Conservation (phyloP, 2,329 filamentous ascomycete species). For the Zymoseptoria crescenta region DNA sequence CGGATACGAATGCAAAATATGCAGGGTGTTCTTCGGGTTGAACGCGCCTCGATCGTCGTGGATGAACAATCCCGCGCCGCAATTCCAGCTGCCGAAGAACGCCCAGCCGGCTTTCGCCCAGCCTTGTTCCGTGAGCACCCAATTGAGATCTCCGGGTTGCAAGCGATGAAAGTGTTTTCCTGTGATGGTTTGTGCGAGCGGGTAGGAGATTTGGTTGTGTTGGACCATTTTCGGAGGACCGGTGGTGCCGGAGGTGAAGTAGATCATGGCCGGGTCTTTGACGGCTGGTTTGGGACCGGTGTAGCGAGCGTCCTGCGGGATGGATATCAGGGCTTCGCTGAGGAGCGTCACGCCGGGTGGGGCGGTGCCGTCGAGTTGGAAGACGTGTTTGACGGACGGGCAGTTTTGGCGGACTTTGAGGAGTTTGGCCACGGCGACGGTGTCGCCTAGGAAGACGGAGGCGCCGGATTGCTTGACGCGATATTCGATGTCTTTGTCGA, state of each 20-base stretch:
- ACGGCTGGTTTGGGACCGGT: conserved; percentile 19
- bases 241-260: conserved; percentile 37
- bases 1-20: conserved; percentile 31
- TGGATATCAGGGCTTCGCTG: conserved; percentile 18
- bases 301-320: conserved; percentile 21
- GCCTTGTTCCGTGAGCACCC: conserved; percentile 37
- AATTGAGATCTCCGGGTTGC: conserved; percentile 31
- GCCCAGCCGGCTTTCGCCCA: conserved; percentile 39
- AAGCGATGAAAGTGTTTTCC: conserved; percentile 34
- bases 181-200: conserved; percentile 34
- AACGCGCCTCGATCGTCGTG: conserved; percentile 34
- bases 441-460: conserved; percentile 34
- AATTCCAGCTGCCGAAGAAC: conserved; percentile 35
- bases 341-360: conserved; percentile 23
- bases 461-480: conserved; percentile 29
- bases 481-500: conserved; percentile 35
- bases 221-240: conserved; percentile 37
- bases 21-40: conserved; percentile 24
- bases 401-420: conserved; percentile 27
- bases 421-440: conserved; percentile 29
- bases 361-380: conserved; percentile 25
- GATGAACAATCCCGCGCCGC: conserved; percentile 35
- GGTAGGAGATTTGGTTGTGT: conserved; percentile 36
- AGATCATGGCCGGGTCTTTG: conserved; percentile 31
- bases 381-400: conserved; percentile 27